Conservation (phyloP, 768 basidiomycete species). For the Xerocomus brunneocitrinus region DNA sequence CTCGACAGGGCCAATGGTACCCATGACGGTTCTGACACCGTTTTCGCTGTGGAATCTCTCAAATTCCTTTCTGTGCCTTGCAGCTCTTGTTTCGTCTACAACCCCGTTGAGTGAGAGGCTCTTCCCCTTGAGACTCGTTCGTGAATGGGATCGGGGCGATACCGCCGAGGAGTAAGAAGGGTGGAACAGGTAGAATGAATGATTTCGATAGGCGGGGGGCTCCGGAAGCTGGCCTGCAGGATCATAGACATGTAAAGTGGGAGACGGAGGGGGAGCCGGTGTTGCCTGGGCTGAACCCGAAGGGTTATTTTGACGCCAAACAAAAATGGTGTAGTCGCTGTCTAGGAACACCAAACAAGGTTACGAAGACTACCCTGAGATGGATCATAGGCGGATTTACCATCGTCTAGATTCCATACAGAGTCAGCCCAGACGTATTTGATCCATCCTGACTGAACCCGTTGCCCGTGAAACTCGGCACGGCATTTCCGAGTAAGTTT, state of each 20-base stretch:
- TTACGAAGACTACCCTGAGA: neutral
- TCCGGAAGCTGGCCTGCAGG: conserved; percentile 55
- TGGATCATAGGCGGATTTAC: conserved; percentile 35
- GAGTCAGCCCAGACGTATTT: conserved; percentile 81
- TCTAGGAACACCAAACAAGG: conserved; percentile 38
- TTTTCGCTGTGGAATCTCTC: conserved; percentile 86
- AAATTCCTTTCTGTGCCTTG: conserved; percentile 70
- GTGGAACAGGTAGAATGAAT: conserved; percentile 65
- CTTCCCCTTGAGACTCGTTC: conserved; percentile 40
- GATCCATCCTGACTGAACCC: conserved; percentile 74
- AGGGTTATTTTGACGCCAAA: conserved; percentile 58
- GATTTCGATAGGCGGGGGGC: conserved; percentile 62
- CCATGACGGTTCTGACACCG: conserved; percentile 89
- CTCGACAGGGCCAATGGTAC: conserved; percentile 85
- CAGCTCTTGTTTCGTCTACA: conserved; percentile 42
- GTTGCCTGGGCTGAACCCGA: conserved; percentile 18
- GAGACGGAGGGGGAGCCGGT: conserved; percentile 1
- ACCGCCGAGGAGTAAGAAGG: conserved; percentile 2
- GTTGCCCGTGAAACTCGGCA: conserved; percentile 52
- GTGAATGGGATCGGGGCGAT: conserved; percentile 31
- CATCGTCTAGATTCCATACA: conserved; percentile 88
- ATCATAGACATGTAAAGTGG: conserved; percentile 59
- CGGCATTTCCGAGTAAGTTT: conserved; percentile 66
- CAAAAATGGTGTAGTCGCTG: conserved; percentile 84
- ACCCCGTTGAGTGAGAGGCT: conserved; percentile 29